These are phyloP conservation scores for Microthlaspi erraticum DNA, from an alignment of 345 rosid species.

Conservation along the genomic window DNA sequence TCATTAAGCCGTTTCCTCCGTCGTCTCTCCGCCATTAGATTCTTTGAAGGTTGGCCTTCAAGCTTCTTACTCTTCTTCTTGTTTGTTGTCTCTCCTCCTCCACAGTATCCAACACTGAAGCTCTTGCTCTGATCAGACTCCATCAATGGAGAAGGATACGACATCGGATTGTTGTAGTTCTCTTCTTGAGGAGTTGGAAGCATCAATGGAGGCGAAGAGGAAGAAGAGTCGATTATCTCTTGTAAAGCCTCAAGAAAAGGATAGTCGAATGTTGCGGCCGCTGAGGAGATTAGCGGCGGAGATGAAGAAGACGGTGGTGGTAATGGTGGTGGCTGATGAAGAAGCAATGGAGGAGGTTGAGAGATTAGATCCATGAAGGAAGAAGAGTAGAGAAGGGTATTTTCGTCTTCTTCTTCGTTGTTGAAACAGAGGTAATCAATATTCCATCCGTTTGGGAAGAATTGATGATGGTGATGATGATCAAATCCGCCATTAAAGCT, in stretches of 20 bases:
- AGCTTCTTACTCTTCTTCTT: constrained; percentile 59
- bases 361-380: constrained; percentile 50
- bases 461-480: constrained; percentile 36
- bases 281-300: constrained; percentile 38
- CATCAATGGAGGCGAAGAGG: constrained; percentile 46
- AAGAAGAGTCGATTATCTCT: constrained; percentile 45
- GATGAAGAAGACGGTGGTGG: constrained; percentile 46
- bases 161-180: constrained; percentile 8
- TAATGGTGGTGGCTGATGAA: constrained; percentile 45
- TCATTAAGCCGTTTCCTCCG: constrained; percentile 84
- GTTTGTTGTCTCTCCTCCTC: constrained; percentile 42
- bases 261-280: constrained; percentile 47
- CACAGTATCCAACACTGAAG: constrained; percentile 51
- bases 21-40: constrained; percentile 88
- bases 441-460: constrained; percentile 57
- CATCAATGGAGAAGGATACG: constrained; percentile 51
- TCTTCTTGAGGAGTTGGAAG: constrained; percentile 38
- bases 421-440: constrained; percentile 55
- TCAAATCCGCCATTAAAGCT: constrained; percentile 40
- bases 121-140: constrained; percentile 58
- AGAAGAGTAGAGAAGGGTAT: constrained; percentile 32
- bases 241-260: constrained; percentile 53
- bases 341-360: constrained; percentile 45
- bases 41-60: constrained; percentile 94
- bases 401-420: constrained; percentile 44